These are phyloP conservation scores for Thoreauomyces humboldtii DNA, from an alignment of 192 early-diverging fungal species.

Conservation along the genomic window DNA sequence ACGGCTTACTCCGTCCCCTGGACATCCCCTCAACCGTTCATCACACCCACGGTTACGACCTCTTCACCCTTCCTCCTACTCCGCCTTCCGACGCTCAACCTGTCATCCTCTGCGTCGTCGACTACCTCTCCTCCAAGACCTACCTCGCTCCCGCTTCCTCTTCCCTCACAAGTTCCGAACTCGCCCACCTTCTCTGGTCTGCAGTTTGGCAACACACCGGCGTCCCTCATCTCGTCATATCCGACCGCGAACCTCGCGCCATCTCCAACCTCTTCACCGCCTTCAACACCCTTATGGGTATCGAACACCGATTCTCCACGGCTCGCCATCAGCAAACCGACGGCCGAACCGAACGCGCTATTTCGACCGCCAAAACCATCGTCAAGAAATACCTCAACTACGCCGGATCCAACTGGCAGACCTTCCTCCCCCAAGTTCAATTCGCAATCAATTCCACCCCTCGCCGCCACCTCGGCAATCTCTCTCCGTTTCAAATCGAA, in stretches of 20 bases:
- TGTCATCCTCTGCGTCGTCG: neutral
- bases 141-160: neutral
- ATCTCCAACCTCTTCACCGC: conserved; percentile 10
- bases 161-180: neutral
- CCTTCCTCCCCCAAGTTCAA: neutral
- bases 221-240: neutral
- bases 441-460: conserved; percentile 5
- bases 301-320: conserved; percentile 1
- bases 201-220: neutral
- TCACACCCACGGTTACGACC: neutral
- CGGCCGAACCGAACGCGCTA: neutral
- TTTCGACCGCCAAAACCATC: neutral
- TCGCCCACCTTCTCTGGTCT: neutral
- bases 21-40: neutral
- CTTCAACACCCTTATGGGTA: neutral
- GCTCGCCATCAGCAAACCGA: conserved; percentile 16
- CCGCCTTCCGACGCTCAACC: neutral
- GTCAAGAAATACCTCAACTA: conserved; percentile 2
- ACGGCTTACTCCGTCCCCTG: neutral
- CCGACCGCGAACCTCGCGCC: neutral
- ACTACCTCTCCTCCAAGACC: neutral
- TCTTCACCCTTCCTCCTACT: neutral
- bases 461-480: neutral
- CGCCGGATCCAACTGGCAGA: conserved; percentile 9
- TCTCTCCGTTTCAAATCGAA: conserved; percentile 10